Conservation (phyloP, 2,329 filamentous ascomycete species). For the Botrytis elliptica region DNA sequence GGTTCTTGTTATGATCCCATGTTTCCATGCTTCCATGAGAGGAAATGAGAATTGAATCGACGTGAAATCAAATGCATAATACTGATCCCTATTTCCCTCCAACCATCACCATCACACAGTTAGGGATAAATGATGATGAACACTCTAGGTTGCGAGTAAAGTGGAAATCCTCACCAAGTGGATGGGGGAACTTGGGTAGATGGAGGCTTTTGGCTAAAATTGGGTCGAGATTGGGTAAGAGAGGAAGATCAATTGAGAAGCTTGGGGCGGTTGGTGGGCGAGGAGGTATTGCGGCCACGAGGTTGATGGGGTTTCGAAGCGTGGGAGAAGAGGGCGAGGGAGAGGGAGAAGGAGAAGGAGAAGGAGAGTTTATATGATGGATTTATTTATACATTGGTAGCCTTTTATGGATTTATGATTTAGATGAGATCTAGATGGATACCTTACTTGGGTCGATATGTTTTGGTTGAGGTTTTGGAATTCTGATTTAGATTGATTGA, state of each 20-base stretch:
- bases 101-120: neutral
- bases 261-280: constrained; percentile 7
- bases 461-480: neutral
- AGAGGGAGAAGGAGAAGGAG: no score
- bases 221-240: neutral
- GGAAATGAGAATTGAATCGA: neutral
- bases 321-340: neutral
- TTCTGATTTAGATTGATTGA: neutral
- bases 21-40: neutral
- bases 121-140: neutral
- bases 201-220: neutral
- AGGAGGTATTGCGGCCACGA: neutral
- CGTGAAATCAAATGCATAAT: neutral
- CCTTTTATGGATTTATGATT: neutral
- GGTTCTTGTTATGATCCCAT: neutral
- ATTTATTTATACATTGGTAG: no score
- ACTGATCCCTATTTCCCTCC: neutral
- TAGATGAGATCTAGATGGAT: neutral
- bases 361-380: neutral
- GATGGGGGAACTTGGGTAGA: neutral
- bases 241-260: neutral
- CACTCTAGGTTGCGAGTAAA: neutral
- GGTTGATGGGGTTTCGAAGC: neutral
- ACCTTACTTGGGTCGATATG: neutral
- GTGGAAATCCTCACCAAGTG: neutral